Base-by-base conservation (phyloP, 495 filamentous ascomycete genomes). In the Daldinia decipiens region DNA sequence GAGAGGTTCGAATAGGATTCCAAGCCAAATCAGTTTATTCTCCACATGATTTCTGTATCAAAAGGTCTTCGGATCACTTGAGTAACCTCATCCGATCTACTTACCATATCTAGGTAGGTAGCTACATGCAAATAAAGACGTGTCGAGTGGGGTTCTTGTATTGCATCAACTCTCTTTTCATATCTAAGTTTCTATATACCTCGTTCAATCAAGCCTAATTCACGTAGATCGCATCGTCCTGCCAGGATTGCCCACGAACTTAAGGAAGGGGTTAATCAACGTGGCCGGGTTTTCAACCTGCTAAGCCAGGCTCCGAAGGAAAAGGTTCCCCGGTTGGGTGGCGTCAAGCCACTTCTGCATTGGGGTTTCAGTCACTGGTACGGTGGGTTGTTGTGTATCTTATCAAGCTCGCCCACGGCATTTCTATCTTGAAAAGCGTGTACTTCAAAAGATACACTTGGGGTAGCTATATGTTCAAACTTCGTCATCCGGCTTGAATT, bases 221-320 rank as follows among this genome's bases (percentile, higher is more conserved):
- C 8, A 13, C 15, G 12, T 40, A 56, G 54, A 65, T 72, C 53
- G 59, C 59, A 52, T 67, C 38, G 38, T 38, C 15, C 54, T 55
- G 27, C 53, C 31, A 50, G 31, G 39, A 26, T 9, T 40, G 0
- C n/a, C 27, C 6, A 57, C 34, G 26, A 54, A 67, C 40, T 58
- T 47, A 8, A 19, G 17, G 0, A 17, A n/a, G n/a, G 24, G 43
- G 19, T 47, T 47, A 47, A 19, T 47, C 3, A 47, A 24, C 2
- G 43, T 24, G 27, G 62, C 61, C 9, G 29, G 17, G 32, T 50
- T 63, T 57, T 26, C 24, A 6, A 15, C 31, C 54, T 51, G 69
- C 65, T 65, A 68, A 65, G 4, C 31, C 65, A 65, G 70, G 70
- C 52, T 68, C 55, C 40, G 63, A 72, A 51, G 24, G 13, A 21